phyloP scores from a whole-genome alignment of 768 basidiomycete genomes.

The Auriscalpium microsporum region DNA sequence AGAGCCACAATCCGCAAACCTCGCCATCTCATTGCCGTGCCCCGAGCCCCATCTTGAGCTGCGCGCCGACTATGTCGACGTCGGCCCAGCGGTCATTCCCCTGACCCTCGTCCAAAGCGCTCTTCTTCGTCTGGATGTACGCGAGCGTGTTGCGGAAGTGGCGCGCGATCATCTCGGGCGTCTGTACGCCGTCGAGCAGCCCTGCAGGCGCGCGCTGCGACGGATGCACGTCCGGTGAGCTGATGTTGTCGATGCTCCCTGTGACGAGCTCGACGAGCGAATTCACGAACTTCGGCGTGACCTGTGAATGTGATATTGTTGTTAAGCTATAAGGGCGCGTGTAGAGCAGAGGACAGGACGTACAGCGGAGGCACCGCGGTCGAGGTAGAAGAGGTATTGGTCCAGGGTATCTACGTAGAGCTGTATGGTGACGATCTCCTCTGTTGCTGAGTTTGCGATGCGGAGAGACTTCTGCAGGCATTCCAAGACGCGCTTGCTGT shows the following conservation, averaged over 20 bases:
- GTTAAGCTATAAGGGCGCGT: not conserved
- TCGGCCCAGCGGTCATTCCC: conserved; percentile 60
- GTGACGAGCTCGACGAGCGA: conserved; percentile 94
- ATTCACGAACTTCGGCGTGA: conserved; percentile 94
- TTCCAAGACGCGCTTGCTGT: conserved; percentile 95
- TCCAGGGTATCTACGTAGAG: conserved; percentile 95
- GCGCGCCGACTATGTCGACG: conserved; percentile 82
- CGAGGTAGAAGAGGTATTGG: conserved; percentile 93
- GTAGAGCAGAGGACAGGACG: conserved; percentile 23
- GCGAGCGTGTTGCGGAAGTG: conserved; percentile 89
- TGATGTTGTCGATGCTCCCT: conserved; percentile 86
- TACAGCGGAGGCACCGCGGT: conserved; percentile 87
- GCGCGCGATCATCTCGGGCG: conserved; percentile 86
- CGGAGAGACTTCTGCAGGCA: conserved; percentile 95
- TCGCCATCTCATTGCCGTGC: conserved; percentile 2
- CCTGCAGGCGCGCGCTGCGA: conserved; percentile 83
- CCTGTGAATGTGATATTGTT: conserved; percentile 30
- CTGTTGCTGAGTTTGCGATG: conserved; percentile 93
- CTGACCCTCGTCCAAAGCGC: conserved; percentile 32
- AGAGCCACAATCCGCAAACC: not conserved
- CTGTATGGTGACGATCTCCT: conserved; percentile 94
- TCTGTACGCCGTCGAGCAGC: conserved; percentile 84
- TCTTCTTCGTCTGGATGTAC: conserved; percentile 77
- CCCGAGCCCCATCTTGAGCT: conserved; percentile 71
- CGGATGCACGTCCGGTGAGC: conserved; percentile 81